Conservation (phyloP, 306 rosid genomes). For the Glycyrrhiza uralensis region DNA sequence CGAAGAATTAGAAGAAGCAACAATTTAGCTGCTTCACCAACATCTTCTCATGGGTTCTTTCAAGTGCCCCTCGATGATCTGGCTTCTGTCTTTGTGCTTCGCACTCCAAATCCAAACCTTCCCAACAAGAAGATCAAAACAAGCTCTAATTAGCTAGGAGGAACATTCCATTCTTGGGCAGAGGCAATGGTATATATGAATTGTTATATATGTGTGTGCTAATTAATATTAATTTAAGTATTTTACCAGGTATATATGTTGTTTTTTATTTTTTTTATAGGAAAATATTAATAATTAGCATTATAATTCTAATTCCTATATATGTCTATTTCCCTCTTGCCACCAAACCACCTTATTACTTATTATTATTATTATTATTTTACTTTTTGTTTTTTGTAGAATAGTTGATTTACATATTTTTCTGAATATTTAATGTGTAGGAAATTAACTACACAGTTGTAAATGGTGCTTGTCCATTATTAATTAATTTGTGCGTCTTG, state of each 20-base stretch:
- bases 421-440: not conserved
- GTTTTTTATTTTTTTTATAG: too few relatives aligned
- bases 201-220: not conserved
- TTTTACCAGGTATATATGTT: not conserved
- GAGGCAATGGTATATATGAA: not conserved
- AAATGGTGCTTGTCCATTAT: not conserved
- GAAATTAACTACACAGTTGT: not conserved
- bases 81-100: conserved; percentile 32
- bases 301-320: too few relatives aligned
- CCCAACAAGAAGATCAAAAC: conserved; percentile 37
- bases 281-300: too few relatives aligned
- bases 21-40: conserved; percentile 9
- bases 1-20: too few relatives aligned
- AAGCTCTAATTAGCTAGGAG: conserved; percentile 14
- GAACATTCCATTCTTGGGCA: not conserved
- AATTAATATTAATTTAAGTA: not conserved
- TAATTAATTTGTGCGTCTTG: not conserved
- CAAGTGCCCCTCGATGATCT: conserved; percentile 57
- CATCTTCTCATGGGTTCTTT: conserved; percentile 28
- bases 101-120: conserved; percentile 10
- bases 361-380: too few relatives aligned
- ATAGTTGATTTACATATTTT: too few relatives aligned
- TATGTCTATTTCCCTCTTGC: too few relatives aligned
- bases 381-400: too few relatives aligned
- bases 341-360: too few relatives aligned